Percentiles rank a stretch among this genome's conserved stretches.
Conservation (phyloP, 140 eudicot genomes). For the Senecio squalidus region DNA sequence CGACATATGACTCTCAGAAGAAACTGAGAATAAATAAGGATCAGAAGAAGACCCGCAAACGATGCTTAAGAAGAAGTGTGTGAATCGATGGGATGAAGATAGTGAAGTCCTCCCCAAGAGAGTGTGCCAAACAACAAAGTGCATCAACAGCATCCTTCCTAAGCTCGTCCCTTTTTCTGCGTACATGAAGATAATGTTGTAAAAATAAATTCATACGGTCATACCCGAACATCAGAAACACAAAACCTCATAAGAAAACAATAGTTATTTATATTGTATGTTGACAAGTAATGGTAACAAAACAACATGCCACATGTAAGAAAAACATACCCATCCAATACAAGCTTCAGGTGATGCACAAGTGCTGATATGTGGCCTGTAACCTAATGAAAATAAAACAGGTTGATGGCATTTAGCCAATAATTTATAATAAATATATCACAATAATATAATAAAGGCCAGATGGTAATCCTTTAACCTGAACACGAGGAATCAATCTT, state of each 20-base stretch:
- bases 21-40: background rate
- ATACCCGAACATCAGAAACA: background rate
- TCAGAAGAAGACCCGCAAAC: constrained; percentile 49
- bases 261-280: no score
- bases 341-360: constrained; percentile 96
- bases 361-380: constrained; percentile 94
- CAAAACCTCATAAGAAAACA: background rate
- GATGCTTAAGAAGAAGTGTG: constrained; percentile 74
- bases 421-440: background rate
- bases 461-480: constrained; percentile 38
- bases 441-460: constrained; percentile 2
- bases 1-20: background rate
- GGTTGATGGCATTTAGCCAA: constrained; percentile 10
- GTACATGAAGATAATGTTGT: constrained; percentile 11
- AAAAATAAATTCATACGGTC: background rate
- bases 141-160: constrained; percentile 95
- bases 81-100: constrained; percentile 88
- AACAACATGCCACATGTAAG: no score
- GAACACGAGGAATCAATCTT: constrained; percentile 90
- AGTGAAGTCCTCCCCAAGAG: constrained; percentile 92
- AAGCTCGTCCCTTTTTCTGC: constrained; percentile 82
- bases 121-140: constrained; percentile 91
- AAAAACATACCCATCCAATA: constrained; percentile 84
- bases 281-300: no score
- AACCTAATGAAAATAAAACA: constrained; percentile 42